These are phyloP conservation scores for Solanum aculeatissimum DNA, from an alignment of 305 asterid species.

Conservation along the genomic window DNA sequence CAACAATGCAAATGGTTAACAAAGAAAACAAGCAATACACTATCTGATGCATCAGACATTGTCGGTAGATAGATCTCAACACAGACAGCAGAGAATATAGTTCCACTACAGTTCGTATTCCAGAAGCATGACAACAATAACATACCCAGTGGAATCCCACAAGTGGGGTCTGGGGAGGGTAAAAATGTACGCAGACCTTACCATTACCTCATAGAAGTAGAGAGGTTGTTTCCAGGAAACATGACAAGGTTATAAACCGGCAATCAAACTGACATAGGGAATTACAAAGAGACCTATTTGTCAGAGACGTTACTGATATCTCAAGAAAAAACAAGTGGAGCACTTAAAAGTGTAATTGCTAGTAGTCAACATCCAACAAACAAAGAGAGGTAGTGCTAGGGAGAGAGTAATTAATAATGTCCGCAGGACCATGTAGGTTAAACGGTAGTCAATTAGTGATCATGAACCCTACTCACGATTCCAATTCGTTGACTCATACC, in stretches of 20 bases:
- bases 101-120: neutral
- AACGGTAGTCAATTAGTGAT: neutral
- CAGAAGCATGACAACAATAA: neutral
- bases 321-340: neutral
- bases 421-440: neutral
- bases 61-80: neutral
- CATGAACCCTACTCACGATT: neutral
- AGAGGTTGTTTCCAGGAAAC: no score
- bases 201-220: no score
- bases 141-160: no score
- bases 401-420: neutral
- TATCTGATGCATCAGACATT: neutral
- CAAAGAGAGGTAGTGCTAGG: neutral
- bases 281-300: neutral
- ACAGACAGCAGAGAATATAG: neutral
- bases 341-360: neutral
- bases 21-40: neutral
- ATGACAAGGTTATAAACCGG: neutral
- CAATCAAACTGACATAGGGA: neutral
- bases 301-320: neutral
- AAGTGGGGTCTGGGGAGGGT: no score
- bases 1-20: neutral
- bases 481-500: conserved; percentile 21
- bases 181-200: no score
- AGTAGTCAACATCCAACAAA: neutral